Percentiles rank a stretch among this genome's conserved stretches.
Evolutionary conservation across 1,284 basidiomycete species (phyloP).

Genomic region (Cutaneotrichosporon curvatum): DNA sequence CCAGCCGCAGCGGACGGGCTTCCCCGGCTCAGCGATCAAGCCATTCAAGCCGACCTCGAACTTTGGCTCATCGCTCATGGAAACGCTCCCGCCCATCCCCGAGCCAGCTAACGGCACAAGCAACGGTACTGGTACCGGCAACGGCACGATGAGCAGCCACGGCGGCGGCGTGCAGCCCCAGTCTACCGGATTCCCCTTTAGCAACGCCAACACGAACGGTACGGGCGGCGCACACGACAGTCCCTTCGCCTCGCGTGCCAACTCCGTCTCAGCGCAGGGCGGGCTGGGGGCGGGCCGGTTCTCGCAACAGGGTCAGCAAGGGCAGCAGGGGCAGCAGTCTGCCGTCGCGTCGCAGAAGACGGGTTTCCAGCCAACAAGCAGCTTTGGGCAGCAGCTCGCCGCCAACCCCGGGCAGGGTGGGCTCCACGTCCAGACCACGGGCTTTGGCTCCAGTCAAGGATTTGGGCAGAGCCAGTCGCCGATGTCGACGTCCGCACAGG

Average conservation of each 20-base stretch:
- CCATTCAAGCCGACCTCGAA: slow-evolving; percentile 85
- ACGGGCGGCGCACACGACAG: neutral
- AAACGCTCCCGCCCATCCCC: slow-evolving; percentile 59
- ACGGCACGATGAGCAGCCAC: neutral
- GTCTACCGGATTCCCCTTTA: slow-evolving; percentile 22
- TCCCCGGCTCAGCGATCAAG: slow-evolving; percentile 60
- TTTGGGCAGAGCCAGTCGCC: slow-evolving; percentile 63
- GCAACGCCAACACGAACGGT: neutral
- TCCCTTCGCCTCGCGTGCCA: too few species aligned
- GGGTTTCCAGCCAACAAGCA: slow-evolving; percentile 73
- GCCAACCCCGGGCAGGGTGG: slow-evolving; percentile 25
- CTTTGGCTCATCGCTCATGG: slow-evolving; percentile 74
- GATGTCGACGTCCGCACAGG: too few species aligned
- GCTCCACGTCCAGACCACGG: slow-evolving; percentile 23
- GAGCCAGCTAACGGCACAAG: slow-evolving; percentile 17
- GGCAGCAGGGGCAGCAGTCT: neutral
- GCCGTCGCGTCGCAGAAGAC: slow-evolving; percentile 21
- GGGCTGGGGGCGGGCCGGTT: neutral
- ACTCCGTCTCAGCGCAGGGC: neutral
- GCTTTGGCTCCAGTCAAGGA: slow-evolving; percentile 75
- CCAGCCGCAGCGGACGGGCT: slow-evolving; percentile 73
- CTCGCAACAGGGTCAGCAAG: neutral
- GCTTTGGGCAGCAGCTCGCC: slow-evolving; percentile 71
- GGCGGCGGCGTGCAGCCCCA: slow-evolving; percentile 12
- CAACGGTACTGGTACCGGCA: neutral